Evolutionary conservation across 2,329 filamentous ascomycete species (phyloP).

Genomic region (Apiospora pterosperma): DNA sequence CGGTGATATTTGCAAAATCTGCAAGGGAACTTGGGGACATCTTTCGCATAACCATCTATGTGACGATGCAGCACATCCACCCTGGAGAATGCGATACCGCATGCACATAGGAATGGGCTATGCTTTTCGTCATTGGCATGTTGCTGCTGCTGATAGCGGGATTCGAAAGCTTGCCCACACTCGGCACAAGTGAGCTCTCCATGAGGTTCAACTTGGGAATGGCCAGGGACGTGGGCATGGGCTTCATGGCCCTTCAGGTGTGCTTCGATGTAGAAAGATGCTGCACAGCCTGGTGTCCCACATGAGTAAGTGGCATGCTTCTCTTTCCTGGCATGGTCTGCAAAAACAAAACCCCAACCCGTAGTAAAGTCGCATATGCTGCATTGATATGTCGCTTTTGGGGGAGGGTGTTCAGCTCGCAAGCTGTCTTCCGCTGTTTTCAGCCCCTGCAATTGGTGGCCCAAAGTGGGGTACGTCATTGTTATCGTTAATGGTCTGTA

Average conservation of each 20-base stretch:
- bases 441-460: too few relatives aligned
- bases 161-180: neutral
- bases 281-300: neutral
- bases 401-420: neutral
- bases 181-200: neutral
- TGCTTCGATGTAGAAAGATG: neutral
- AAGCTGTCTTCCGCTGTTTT: neutral
- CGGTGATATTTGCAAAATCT: constrained; percentile 27
- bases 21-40: constrained; percentile 22
- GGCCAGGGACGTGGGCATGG: neutral
- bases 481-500: too few relatives aligned
- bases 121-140: constrained; percentile 15
- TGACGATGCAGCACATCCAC: constrained; percentile 25
- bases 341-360: neutral
- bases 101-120: constrained; percentile 16
- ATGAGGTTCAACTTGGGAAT: neutral
- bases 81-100: constrained; percentile 23
- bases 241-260: neutral
- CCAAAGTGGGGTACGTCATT: too few relatives aligned
- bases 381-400: neutral
- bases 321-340: neutral
- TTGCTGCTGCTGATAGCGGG: neutral
- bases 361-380: neutral
- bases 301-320: neutral
- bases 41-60: constrained; percentile 13